These are phyloP conservation scores for Lodderomyces margitis DNA, from an alignment of 1,139 yeast species.

Conservation along the genomic window DNA sequence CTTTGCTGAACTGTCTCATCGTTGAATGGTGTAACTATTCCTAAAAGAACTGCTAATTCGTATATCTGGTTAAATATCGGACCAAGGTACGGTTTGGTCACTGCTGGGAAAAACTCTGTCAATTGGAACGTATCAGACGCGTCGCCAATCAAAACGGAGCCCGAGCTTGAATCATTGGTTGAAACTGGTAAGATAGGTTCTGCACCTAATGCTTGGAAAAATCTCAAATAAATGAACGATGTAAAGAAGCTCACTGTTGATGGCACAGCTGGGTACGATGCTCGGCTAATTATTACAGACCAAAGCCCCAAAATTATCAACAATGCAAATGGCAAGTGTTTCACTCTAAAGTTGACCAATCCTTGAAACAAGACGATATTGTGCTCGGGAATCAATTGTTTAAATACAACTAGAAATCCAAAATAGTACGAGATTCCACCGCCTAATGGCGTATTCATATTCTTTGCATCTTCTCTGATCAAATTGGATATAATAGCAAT, in stretches of 20 bases:
- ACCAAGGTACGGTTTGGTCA: slow-evolving; percentile 49
- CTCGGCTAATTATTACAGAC: slow-evolving; percentile 37
- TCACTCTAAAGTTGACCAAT: slow-evolving; percentile 61
- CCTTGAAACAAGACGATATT: slow-evolving; percentile 68
- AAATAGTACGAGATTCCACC: slow-evolving; percentile 73
- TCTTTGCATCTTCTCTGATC: slow-evolving; percentile 33
- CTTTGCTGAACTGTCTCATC: slow-evolving; percentile 72
- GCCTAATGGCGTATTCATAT: slow-evolving; percentile 53
- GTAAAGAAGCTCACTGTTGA: slow-evolving; percentile 65
- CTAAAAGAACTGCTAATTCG: slow-evolving; percentile 51
- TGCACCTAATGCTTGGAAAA: slow-evolving; percentile 52
- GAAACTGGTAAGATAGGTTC: slow-evolving; percentile 43
- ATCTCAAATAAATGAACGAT: slow-evolving; percentile 75
- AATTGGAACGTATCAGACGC: slow-evolving; percentile 88
- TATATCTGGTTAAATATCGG: slow-evolving; percentile 56
- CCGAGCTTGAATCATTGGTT: slow-evolving; percentile 21
- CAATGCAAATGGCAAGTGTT: slow-evolving; percentile 68
- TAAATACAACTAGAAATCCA: slow-evolving; percentile 80
- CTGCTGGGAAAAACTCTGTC: slow-evolving; percentile 75
- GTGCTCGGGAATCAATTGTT: slow-evolving; percentile 88
- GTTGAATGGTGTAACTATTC: slow-evolving; percentile 64
- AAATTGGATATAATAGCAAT: slow-evolving; percentile 42
- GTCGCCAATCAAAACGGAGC: slow-evolving; percentile 60
- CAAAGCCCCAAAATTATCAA: slow-evolving; percentile 44
- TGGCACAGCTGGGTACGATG: slow-evolving; percentile 61